Base-by-base conservation (phyloP, 2,329 filamentous ascomycete genomes). In the Phyllosticta capitalensis region DNA sequence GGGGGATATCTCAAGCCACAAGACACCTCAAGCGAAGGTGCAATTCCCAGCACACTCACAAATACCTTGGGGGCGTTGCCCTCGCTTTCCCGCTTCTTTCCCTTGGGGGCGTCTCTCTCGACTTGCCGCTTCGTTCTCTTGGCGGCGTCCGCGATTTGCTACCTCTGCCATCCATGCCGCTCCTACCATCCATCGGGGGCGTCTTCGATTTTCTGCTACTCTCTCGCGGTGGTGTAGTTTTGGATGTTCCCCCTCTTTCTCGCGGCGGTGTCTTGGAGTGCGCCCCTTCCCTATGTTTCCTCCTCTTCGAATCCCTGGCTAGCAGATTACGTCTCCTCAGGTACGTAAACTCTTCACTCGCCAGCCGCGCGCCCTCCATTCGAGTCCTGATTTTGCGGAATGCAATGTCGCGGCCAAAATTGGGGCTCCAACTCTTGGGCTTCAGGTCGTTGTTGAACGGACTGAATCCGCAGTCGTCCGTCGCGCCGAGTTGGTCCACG, bases 371-470 rank as follows among this genome's bases (percentile, higher is more conserved):
- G n/a, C 56, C 56, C 24, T 50, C 56, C 24, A 59, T 52, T 7
- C 56, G 38, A 7, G 56, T 30, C 14, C 54, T 59, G 38, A 59
- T 59, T 45, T 59, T 59, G 22, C 56, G 52, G 19, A 59, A 59
- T 5, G 56, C 56, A 14, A 59, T 59, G 22, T 59, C 56, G 2
- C 56, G 19, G n/a, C 56, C 56, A 5, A 59, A 59, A 9, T 59
- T 59, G 4, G 56, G 56, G 21, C 56, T 59, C 56, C 56, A 59
- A 19, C 56, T 59, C 52, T 59, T 59, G 56, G 56, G 56, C 26
- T 59, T 59, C 20, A 59, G 52, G 38, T 59, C 56, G 38, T 59
- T 59, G 52, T 54, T 59, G 52, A 59, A 59, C 1, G 56, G 56
- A 9, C 51, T 54, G 14, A 59, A 59, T 3, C 56, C 56, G 52